Percentiles rank a stretch among this genome's conserved stretches.
Evolutionary conservation across 148 eudicot genomes (phyloP).

Genomic region (Limonium bicolor): DNA sequence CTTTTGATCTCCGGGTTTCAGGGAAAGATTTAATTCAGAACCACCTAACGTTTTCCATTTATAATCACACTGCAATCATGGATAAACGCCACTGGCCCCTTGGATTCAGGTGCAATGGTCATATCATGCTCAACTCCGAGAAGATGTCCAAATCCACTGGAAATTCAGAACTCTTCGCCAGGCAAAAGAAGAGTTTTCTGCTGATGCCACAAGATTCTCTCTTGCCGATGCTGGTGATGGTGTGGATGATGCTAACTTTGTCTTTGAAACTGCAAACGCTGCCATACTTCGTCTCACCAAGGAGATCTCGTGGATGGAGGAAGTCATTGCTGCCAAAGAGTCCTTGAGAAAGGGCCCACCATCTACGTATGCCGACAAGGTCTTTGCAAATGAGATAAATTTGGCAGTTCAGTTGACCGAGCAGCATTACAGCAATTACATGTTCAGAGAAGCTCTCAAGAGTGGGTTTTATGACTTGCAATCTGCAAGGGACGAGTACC

Average conservation of each 20-base stretch:
- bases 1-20: slow-evolving; percentile 88
- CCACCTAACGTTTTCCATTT: slow-evolving; percentile 80
- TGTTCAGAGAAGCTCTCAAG: slow-evolving; percentile 77
- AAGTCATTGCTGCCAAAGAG: slow-evolving; percentile 49
- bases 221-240: slow-evolving; percentile 98
- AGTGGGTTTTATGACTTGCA: slow-evolving; percentile 80
- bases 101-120: slow-evolving; percentile 92
- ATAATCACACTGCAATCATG: slow-evolving; percentile 70
- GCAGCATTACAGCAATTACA: slow-evolving; percentile 45
- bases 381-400: slow-evolving; percentile 82
- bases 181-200: slow-evolving; percentile 77
- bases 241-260: slow-evolving; percentile 92
- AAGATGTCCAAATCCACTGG: slow-evolving; percentile 98
- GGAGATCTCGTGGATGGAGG: slow-evolving; percentile 84
- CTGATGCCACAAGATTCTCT: slow-evolving; percentile 82
- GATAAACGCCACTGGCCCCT: slow-evolving; percentile 76
- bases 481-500: slow-evolving; percentile 79
- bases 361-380: slow-evolving; percentile 58
- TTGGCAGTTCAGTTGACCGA: slow-evolving; percentile 47
- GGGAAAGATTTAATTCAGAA: slow-evolving; percentile 94
- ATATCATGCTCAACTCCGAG: slow-evolving; percentile 75
- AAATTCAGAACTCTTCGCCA: slow-evolving; percentile 66
- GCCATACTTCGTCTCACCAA: slow-evolving; percentile 81
- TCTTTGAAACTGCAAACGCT: slow-evolving; percentile 84
- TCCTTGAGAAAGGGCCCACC: slow-evolving; percentile 39